A percentile compares a stretch with the other conserved stretches of the same genome.
These are phyloP conservation scores for Debaryomyces castellii DNA, from an alignment of 805 yeast genomes.

Conservation along the genomic window DNA sequence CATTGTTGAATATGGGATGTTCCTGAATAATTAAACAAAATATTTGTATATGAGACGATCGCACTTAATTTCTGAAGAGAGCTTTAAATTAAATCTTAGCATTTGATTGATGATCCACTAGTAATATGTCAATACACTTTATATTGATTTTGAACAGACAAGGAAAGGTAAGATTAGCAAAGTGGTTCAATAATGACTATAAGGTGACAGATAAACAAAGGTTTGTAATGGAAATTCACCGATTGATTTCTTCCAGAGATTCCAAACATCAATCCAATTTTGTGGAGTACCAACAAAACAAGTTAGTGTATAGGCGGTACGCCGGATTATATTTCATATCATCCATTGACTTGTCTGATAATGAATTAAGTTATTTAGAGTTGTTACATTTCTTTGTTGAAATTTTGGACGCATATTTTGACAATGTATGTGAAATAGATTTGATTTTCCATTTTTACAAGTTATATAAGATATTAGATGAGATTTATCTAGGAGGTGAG, in stretches of 20 bases:
- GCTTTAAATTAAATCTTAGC: neutral
- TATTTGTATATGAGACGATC: neutral
- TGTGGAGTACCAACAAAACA: slow-evolving; percentile 58
- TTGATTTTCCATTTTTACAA: slow-evolving; percentile 89
- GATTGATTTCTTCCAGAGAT: slow-evolving; percentile 78
- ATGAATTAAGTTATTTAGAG: slow-evolving; percentile 80
- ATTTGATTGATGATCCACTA: neutral
- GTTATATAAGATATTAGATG: slow-evolving; percentile 80
- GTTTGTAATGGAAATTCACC: slow-evolving; percentile 65
- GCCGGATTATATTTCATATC: slow-evolving; percentile 91
- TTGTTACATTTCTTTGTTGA: slow-evolving; percentile 87
- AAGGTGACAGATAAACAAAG: slow-evolving; percentile 29
- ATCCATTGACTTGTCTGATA: slow-evolving; percentile 76
- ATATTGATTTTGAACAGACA: slow-evolving; percentile 85
- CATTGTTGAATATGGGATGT: neutral
- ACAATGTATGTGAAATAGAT: slow-evolving; percentile 91
- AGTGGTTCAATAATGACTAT: slow-evolving; percentile 58
- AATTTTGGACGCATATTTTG: slow-evolving; percentile 79
- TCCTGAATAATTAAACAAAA: too few species aligned
- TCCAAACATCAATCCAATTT: slow-evolving; percentile 81
- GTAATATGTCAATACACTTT: slow-evolving; percentile 72
- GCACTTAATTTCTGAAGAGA: neutral
- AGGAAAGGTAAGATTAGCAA: slow-evolving; percentile 85
- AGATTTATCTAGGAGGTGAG: slow-evolving; percentile 88
- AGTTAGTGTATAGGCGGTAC: slow-evolving; percentile 81